Evolutionary conservation across 441 rosid species (phyloP), one percentile per base, ranked within the genome.

Genomic region (Codiaeum variegatum): DNA sequence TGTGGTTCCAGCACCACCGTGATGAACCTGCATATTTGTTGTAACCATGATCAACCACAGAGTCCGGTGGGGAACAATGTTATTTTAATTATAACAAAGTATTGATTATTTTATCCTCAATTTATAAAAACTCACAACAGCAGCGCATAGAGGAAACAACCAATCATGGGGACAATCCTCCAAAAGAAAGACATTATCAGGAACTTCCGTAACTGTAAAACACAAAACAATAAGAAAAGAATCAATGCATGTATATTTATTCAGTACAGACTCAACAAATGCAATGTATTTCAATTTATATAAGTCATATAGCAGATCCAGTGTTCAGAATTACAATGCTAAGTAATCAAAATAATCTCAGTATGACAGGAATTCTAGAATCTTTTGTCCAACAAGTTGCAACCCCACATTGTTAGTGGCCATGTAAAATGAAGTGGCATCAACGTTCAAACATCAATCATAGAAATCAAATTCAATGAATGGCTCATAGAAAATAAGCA

Each of bases 131-230:
- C 87, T 83, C 83, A 95, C 98, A 91, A 93, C 97, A 24, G 98
- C 97, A 51, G 95, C 92, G 83, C 98, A 95, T 52, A 88, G 99
- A 73, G 97, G 98, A 87, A 95, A 93, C 88, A 95, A 80, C 98
- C 99, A 95, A 86, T 95, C 99, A 70, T 95, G 98, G 67, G 99
- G 99, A 75, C 97, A 89, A 67, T 95, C 99, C 76, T 90, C 95
- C 79, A 95, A 61, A 66, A 95, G 87, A 85, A 86, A 93, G 73
- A 91, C 80, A 76, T 79, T 81, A 46, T 85, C 91, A 6, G 93
- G 88, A 83, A 87, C 85, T 79, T 88, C 94, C 42, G 80, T 78
- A 72, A 89, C 99, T 92, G 91, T 82, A 87, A 29, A 56, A 76
- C 23, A 68, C 56, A 71, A 49, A 67, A 54, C 31, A 19, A 67